Conservation (phyloP, 2,329 filamentous ascomycete species). For the Aureobasidium pullulans region DNA sequence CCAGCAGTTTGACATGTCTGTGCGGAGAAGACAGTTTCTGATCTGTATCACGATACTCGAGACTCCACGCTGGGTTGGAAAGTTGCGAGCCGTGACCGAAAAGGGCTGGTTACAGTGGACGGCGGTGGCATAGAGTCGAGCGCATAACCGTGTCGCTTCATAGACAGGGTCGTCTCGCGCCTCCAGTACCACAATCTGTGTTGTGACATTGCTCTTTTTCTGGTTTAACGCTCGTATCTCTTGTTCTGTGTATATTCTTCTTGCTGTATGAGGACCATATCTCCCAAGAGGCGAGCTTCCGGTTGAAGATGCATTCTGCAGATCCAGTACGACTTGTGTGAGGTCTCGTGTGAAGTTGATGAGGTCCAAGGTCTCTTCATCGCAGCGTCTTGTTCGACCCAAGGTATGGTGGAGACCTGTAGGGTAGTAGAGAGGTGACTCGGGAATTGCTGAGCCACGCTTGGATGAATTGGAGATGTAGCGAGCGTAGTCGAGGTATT, state of each 20-base stretch:
- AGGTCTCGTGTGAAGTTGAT: not conserved
- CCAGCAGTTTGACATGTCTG: conserved; percentile 27
- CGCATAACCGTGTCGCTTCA: conserved; percentile 24
- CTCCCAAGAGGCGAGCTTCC: not conserved
- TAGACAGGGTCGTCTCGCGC: conserved; percentile 17
- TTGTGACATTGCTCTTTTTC: not conserved
- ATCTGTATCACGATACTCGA: conserved; percentile 15
- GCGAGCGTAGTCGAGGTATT: conserved; percentile 6
- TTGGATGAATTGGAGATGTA: not conserved
- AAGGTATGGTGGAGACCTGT: not conserved
- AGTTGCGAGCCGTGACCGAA: conserved; percentile 17
- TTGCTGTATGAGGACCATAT: not conserved
- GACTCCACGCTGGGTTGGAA: not conserved
- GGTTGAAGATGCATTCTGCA: not conserved
- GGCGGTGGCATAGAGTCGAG: conserved; percentile 24
- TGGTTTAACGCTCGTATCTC: not conserved
- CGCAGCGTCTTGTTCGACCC: not conserved
- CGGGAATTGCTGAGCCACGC: not conserved
- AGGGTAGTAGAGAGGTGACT: conserved; percentile 9
- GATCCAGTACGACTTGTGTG: not conserved
- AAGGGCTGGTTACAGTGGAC: conserved; percentile 17
- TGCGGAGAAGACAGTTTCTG: conserved; percentile 20
- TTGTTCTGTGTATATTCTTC: not conserved
- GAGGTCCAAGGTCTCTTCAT: not conserved
- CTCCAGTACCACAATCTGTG: not conserved